Evolutionary conservation across 306 rosid species (phyloP).

Genomic region (Cucumis cinereus): DNA sequence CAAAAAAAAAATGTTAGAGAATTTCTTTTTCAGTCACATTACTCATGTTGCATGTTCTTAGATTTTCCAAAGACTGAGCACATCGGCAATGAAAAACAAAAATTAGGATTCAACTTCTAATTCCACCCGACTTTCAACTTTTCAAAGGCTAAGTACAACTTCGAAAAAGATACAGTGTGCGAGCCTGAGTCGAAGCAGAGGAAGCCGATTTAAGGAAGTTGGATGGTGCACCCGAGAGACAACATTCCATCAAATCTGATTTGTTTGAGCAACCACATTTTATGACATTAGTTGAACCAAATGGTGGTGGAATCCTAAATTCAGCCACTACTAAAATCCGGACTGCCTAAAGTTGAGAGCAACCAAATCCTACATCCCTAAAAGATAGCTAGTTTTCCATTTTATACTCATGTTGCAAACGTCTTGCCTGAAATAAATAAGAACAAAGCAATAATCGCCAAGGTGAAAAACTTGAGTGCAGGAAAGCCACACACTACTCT

Average conservation of each 20-base stretch:
- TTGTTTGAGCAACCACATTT: slow-evolving; percentile 70
- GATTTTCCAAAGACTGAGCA: too few relatives aligned
- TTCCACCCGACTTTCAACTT: too few relatives aligned
- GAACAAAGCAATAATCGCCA: slow-evolving; percentile 68
- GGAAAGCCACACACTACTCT: slow-evolving; percentile 64
- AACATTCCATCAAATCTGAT: slow-evolving; percentile 37
- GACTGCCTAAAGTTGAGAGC: slow-evolving; percentile 20
- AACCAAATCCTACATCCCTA: slow-evolving; percentile 16
- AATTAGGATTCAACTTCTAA: too few relatives aligned
- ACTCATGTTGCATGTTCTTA: too few relatives aligned
- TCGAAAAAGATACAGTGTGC: too few relatives aligned
- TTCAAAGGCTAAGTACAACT: too few relatives aligned
- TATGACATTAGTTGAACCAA: slow-evolving; percentile 60
- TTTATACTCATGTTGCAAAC: slow-evolving; percentile 35
- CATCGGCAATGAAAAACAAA: too few relatives aligned
- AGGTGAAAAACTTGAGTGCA: slow-evolving; percentile 75
- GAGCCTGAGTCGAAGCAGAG: slow-evolving; percentile 14
- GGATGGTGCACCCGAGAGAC: slow-evolving; percentile 21
- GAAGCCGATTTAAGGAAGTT: slow-evolving; percentile 18
- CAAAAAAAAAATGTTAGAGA: too few relatives aligned
- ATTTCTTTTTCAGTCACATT: too few relatives aligned
- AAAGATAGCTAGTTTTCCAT: slow-evolving; percentile 83
- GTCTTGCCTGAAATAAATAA: too few relatives aligned
- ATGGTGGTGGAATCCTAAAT: slow-evolving; percentile 17
- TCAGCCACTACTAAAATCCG: slow-evolving; percentile 22